A percentile compares a stretch with the other conserved stretches of the same genome.
These are phyloP conservation scores for Phytophthora kernoviae DNA, from an alignment of 352 stramenopile genomes.

Conservation along the genomic window DNA sequence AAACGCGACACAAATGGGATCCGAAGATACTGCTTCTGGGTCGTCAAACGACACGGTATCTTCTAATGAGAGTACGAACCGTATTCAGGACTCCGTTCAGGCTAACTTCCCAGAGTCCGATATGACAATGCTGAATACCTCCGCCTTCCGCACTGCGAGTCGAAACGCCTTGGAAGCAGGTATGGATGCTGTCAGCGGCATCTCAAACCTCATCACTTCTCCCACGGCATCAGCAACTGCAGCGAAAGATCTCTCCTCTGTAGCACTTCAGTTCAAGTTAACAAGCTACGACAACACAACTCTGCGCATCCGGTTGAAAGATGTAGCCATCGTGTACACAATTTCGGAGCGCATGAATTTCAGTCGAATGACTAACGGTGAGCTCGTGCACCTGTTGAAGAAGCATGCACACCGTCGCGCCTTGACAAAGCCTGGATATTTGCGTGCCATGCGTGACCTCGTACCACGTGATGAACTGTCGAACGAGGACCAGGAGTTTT, in stretches of 20 bases:
- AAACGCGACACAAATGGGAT: constrained; percentile 40
- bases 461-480: constrained; percentile 72
- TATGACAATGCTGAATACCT: constrained; percentile 41
- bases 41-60: constrained; percentile 74
- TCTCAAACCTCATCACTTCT: constrained; percentile 66
- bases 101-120: constrained; percentile 50
- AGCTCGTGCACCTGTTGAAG: constrained; percentile 74
- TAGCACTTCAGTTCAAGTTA: constrained; percentile 88
- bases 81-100: constrained; percentile 48
- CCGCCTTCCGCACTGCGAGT: constrained; percentile 33
- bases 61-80: constrained; percentile 57
- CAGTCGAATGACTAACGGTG: constrained; percentile 65
- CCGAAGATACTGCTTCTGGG: constrained; percentile 47
- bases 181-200: constrained; percentile 64
- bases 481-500: constrained; percentile 88
- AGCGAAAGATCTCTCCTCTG: constrained; percentile 64
- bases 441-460: constrained; percentile 78
- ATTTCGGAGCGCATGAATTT: constrained; percentile 87
- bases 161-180: constrained; percentile 42
- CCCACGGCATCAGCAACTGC: constrained; percentile 46
- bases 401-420: constrained; percentile 67
- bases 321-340: constrained; percentile 88
- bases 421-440: constrained; percentile 75
- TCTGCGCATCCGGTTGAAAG: constrained; percentile 82
- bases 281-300: constrained; percentile 84